Conservation (phyloP, 345 rosid genomes). For the Erucastrum elatum region DNA sequence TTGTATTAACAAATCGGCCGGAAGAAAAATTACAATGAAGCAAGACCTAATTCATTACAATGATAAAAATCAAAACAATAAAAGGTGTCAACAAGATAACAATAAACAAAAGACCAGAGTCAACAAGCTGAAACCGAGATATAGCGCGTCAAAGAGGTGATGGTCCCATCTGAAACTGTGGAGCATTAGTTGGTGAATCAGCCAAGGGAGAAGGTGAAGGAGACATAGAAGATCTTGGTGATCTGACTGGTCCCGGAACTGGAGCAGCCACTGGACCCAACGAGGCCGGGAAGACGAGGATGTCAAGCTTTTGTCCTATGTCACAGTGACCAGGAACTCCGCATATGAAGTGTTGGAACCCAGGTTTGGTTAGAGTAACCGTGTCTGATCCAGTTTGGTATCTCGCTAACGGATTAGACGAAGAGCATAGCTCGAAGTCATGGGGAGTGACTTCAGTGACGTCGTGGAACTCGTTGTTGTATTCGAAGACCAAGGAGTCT, state of each 20-base stretch:
- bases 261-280: not conserved
- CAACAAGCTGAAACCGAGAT: not conserved
- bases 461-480: not conserved
- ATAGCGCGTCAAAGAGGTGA: not conserved
- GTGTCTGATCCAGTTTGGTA: not conserved
- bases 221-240: not conserved
- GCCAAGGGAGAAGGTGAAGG: not conserved
- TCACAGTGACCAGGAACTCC: not conserved
- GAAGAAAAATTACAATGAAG: too few relatives aligned
- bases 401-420: not conserved
- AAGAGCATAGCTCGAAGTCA: not conserved
- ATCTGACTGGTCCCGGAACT: not conserved
- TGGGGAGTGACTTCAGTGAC: not conserved
- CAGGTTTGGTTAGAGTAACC: not conserved
- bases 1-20: too few relatives aligned
- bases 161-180: not conserved
- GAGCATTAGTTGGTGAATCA: not conserved
- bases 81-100: not conserved
- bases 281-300: not conserved
- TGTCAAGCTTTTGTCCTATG: not conserved
- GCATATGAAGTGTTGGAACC: not conserved
- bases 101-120: not conserved
- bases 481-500: not conserved
- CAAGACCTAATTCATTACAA: too few relatives aligned
- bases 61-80: too few relatives aligned